Conservation (phyloP, 352 stramenopile species). For the Globisporangium sylvaticum region DNA sequence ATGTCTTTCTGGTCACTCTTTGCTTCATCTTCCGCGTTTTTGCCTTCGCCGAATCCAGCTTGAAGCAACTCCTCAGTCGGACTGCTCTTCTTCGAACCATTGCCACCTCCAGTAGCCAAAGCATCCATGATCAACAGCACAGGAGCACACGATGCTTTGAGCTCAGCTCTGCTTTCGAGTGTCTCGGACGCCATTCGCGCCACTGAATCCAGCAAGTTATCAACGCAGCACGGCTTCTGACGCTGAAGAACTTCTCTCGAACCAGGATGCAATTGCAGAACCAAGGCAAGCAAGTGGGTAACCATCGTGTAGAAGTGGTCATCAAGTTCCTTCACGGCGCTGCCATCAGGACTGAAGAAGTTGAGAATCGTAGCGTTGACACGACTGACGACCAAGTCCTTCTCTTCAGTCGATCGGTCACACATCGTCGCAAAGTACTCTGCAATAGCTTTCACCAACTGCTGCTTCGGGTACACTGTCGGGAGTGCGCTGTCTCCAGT, state of each 20-base stretch:
- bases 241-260: slow-evolving; percentile 34
- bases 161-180: background rate
- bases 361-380: slow-evolving; percentile 47
- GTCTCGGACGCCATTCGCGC: slow-evolving; percentile 7
- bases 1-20: slow-evolving; percentile 14
- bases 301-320: slow-evolving; percentile 42
- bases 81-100: background rate
- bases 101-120: slow-evolving; percentile 19
- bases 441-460: slow-evolving; percentile 55
- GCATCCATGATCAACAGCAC: slow-evolving; percentile 66
- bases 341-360: slow-evolving; percentile 28
- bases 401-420: slow-evolving; percentile 52
- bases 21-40: slow-evolving; percentile 6
- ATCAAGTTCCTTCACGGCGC: slow-evolving; percentile 10
- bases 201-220: slow-evolving; percentile 44
- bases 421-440: slow-evolving; percentile 66
- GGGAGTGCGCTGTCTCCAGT: background rate
- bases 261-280: slow-evolving; percentile 56
- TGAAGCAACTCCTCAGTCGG: slow-evolving; percentile 3
- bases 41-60: slow-evolving; percentile 11
- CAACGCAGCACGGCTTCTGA: slow-evolving; percentile 44
- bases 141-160: slow-evolving; percentile 45
- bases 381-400: slow-evolving; percentile 43
- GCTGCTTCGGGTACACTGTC: slow-evolving; percentile 35
- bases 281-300: slow-evolving; percentile 63